phyloP scores from a whole-genome alignment of 2,329 filamentous ascomycete genomes.

The Pseudocercospora pini-densiflorae region DNA sequence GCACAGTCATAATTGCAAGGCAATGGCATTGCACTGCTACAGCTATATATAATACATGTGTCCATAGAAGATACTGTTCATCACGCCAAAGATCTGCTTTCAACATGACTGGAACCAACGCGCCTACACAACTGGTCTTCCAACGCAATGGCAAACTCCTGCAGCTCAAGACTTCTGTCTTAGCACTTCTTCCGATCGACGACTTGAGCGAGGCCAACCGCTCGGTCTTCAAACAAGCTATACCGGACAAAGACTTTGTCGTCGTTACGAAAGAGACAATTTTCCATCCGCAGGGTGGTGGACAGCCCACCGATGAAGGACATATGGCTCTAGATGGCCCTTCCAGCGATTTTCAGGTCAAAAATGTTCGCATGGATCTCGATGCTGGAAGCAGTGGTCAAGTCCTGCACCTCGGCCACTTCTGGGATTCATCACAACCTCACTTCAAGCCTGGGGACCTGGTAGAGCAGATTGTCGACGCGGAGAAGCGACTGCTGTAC shows the following conservation, averaged over 20 bases:
- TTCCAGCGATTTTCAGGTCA: constrained; percentile 52
- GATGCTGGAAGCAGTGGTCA: neutral
- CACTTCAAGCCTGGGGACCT: constrained; percentile 42
- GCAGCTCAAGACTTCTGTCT: constrained; percentile 4
- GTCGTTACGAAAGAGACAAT: constrained; percentile 64
- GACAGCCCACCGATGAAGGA: constrained; percentile 72
- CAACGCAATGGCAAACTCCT: constrained; percentile 3
- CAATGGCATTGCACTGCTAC: neutral
- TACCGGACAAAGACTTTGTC: constrained; percentile 1
- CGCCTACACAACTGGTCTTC: constrained; percentile 2
- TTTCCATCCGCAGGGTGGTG: constrained; percentile 76
- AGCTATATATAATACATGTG: neutral
- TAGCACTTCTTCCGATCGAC: neutral
- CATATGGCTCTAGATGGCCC: constrained; percentile 49
- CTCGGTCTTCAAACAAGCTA: neutral
- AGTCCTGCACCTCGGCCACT: constrained; percentile 4
- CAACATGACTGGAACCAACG: constrained; percentile 1
- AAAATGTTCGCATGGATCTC: constrained; percentile 5
- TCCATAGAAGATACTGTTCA: neutral
- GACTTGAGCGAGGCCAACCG: constrained; percentile 1
- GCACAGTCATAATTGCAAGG: neutral
- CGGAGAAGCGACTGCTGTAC: constrained; percentile 63
- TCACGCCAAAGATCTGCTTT: neutral
- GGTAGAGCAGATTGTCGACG: constrained; percentile 64
- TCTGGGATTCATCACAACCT: neutral